Conservation (phyloP, 306 rosid species). For the Acmispon strigosus region DNA sequence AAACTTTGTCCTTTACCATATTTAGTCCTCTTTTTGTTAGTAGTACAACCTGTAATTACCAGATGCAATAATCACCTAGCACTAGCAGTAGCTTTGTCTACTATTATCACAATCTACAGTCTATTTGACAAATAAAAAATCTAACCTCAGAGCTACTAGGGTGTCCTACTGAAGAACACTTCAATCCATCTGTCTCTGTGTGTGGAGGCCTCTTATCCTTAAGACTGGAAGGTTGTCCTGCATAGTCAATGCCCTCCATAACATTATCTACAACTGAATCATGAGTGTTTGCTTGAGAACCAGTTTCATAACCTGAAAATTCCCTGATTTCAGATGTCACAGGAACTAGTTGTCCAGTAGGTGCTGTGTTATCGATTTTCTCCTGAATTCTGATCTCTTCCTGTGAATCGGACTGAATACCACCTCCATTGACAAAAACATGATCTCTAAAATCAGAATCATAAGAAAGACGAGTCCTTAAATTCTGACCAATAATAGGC, state of each 20-base stretch:
- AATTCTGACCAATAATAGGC: constrained; percentile 79
- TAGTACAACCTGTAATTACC: constrained; percentile 20
- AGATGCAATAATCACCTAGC: constrained; percentile 15
- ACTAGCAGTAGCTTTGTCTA: constrained; percentile 12
- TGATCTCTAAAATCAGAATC: constrained; percentile 44
- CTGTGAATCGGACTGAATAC: constrained; percentile 28
- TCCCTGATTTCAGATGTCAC: constrained; percentile 26
- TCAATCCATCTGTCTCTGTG: constrained; percentile 29
- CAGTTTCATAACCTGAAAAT: constrained; percentile 18
- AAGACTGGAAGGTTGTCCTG: constrained; percentile 16
- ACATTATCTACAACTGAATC: constrained; percentile 23
- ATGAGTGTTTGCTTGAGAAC: constrained; percentile 26
- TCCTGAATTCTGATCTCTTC: constrained; percentile 28
- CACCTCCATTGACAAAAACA: constrained; percentile 21
- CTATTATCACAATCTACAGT: not conserved
- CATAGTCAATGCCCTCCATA: constrained; percentile 13
- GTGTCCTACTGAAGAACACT: constrained; percentile 26
- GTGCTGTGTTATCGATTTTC: constrained; percentile 18
- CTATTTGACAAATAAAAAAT: not conserved
- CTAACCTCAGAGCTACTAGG: constrained; percentile 38
- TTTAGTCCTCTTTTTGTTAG: constrained; percentile 24
- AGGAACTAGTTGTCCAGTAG: constrained; percentile 24
- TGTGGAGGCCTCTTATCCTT: constrained; percentile 18
- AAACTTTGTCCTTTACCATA: constrained; percentile 5
- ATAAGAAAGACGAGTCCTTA: constrained; percentile 66